Conservation (phyloP, 2,329 filamentous ascomycete genomes). For the Microdochium bolleyi region DNA sequence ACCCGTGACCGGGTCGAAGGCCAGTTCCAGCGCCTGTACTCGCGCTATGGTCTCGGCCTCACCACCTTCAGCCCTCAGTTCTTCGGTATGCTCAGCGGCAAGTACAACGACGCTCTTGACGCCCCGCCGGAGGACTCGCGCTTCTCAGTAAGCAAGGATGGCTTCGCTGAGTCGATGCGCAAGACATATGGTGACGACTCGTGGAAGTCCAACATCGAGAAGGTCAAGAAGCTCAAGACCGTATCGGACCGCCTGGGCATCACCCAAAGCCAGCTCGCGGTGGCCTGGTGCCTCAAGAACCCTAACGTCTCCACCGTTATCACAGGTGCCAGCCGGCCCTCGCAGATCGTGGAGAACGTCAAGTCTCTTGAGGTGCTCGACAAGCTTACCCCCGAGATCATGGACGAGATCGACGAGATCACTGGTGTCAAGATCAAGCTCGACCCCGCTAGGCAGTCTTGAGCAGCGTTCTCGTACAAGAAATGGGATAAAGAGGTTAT, state of each 20-base stretch:
- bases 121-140: slow-evolving; percentile 31
- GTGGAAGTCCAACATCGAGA: slow-evolving; percentile 41
- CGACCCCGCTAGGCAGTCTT: slow-evolving; percentile 16
- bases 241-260: slow-evolving; percentile 52
- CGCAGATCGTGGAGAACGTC: slow-evolving; percentile 44
- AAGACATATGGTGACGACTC: slow-evolving; percentile 52
- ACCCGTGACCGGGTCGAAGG: slow-evolving; percentile 52
- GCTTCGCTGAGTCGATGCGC: slow-evolving; percentile 53
- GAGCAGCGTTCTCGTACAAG: background rate
- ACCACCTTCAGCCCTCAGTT: slow-evolving; percentile 44
- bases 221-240: slow-evolving; percentile 32
- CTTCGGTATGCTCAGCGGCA: slow-evolving; percentile 50
- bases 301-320: slow-evolving; percentile 44
- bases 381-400: slow-evolving; percentile 39
- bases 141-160: slow-evolving; percentile 49
- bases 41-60: slow-evolving; percentile 45
- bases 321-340: slow-evolving; percentile 40
- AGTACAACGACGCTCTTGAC: slow-evolving; percentile 53
- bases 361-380: slow-evolving; percentile 35
- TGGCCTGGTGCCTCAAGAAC: slow-evolving; percentile 48
- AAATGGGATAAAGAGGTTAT: background rate
- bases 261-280: slow-evolving; percentile 39
- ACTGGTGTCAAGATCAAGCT: slow-evolving; percentile 9
- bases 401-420: slow-evolving; percentile 42
- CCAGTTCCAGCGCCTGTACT: slow-evolving; percentile 46